Base-by-base conservation (phyloP, 371 early-diverging fungal genomes). In the Phascolomyces articulosus region DNA sequence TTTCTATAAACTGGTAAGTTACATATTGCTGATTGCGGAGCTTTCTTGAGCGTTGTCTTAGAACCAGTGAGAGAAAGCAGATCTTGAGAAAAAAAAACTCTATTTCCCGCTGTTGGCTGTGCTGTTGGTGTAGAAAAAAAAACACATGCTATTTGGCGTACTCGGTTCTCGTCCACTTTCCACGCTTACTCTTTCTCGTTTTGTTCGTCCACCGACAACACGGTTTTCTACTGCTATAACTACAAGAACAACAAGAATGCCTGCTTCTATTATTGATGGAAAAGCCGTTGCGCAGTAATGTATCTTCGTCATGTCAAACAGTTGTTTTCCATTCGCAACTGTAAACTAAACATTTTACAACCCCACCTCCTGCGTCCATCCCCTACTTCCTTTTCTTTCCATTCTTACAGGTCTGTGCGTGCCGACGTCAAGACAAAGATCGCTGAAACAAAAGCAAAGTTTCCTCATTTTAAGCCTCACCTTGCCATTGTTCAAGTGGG, bases 401-500 rank as follows among this genome's bases (percentile, higher is more conserved):
- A 26, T n/a, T 48, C 24, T 20, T 28, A 26, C n/a, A 63, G 63
- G 41, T 63, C 63, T 28, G 82, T 93, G 51, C 89, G 90, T 48
- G 72, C 64, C 38, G 70, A 84, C 55, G 79, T 92, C 55, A 84
- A 86, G 65, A 63, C 62, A 18, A 87, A 91, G 59, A 87, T 95
- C 51, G 74, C 80, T 2, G 83, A 78, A n/a, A 80, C 89, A 71
- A 79, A 84, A 62, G 67, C 66, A 15, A 66, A 75, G 28, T 82
- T 88, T 62, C 86, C 90, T 38, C 64, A 72, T 29, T 93, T 93
- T 72, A 73, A 70, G 23, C 96, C 97, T 23, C 90, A 91, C 54
- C 84, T 97, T 10, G 88, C 93, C 20, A 91, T 96, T 47, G 82
- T 95, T 28, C 95, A 97, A 75, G 94, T 97, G 15, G 98, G 98